A percentile compares a stretch with the other conserved stretches of the same genome.
Evolutionary conservation across 2,329 filamentous ascomycete species (phyloP).

Genomic region (Cadophora sp.): DNA sequence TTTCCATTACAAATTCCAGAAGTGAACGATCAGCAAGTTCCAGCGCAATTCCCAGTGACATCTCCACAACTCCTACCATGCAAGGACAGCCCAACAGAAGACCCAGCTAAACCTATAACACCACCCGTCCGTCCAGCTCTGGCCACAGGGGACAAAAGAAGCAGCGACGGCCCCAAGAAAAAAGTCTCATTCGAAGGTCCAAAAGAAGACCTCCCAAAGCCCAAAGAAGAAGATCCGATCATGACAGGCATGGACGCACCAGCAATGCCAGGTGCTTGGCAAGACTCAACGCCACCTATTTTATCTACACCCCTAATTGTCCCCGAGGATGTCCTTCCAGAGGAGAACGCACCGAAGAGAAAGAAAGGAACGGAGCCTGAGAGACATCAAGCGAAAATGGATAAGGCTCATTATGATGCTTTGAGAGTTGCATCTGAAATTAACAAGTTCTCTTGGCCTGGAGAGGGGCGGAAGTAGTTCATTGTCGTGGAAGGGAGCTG

Average conservation of each 20-base stretch:
- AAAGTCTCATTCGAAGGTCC: background rate
- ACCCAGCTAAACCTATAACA: background rate
- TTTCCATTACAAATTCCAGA: background rate
- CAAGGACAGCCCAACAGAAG: background rate
- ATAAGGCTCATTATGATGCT: background rate
- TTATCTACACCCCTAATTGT: background rate
- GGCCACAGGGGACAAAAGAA: background rate
- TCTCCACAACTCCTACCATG: background rate
- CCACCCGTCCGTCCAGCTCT: background rate
- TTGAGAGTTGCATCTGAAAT: constrained; percentile 10
- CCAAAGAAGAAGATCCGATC: background rate
- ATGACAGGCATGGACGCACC: background rate
- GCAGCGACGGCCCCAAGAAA: background rate
- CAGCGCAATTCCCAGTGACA: background rate
- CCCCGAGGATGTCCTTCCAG: background rate
- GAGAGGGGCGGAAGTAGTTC: background rate
- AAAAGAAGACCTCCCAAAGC: background rate
- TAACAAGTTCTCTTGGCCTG: constrained; percentile 8
- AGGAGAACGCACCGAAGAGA: background rate
- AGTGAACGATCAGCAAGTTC: background rate
- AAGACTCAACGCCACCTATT: background rate
- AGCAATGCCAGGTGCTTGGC: background rate
- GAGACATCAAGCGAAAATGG: constrained; percentile 19
- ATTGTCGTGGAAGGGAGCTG: too few species aligned
- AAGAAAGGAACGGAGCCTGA: background rate